Base-by-base conservation (phyloP, 176 grass and related monocot species). In the Musa beccarii region DNA sequence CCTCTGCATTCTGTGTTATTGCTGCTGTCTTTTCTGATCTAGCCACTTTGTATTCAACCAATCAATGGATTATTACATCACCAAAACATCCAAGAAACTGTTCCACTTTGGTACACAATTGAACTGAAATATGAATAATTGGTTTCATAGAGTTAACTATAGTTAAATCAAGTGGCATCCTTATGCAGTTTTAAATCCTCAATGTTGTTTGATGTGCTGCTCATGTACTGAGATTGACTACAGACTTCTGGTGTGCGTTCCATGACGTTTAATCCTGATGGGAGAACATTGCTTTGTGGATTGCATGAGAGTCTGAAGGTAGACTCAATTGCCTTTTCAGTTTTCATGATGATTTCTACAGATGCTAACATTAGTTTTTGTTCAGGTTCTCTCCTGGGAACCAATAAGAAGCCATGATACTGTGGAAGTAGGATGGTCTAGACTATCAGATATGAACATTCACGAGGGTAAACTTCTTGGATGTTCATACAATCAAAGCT, bases 391-490 rank as follows among this genome's bases (percentile, higher is more conserved):
- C 73, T 98, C 90, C 8, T 98, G 95, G 95, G 95, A 94, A 67
- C 95, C 95, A 87, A 86, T 91, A 83, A 87, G 81, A 86, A 87
- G 88, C 72, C 86, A 89, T 81, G 95, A 98, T 65, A 83, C 90
- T 72, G 88, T 98, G 5, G 95, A 94, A 84, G 88, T 98, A 43
- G 90, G 95, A 72, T 98, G 95, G 95, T 98, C 95, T 72, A 93
- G 78, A 85, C 34, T 98, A 67, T 92, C 95, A 82, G 95, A 98
- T 89, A 79, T 94, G 54, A 98, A 98, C 77, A 84, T 91, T 22
- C 95, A 98, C 2, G 95, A 98, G 79, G 88, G 90, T 66, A 98
- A 98, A 92, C 90, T 94, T 89, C 88, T 98, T 80, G 95, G 95
- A 68, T 98, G 95, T 83, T 98, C 95, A 63, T 98, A 84, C 63